Base-by-base conservation (phyloP, 192 early-diverging fungal species). In the Coemansia sp. region DNA sequence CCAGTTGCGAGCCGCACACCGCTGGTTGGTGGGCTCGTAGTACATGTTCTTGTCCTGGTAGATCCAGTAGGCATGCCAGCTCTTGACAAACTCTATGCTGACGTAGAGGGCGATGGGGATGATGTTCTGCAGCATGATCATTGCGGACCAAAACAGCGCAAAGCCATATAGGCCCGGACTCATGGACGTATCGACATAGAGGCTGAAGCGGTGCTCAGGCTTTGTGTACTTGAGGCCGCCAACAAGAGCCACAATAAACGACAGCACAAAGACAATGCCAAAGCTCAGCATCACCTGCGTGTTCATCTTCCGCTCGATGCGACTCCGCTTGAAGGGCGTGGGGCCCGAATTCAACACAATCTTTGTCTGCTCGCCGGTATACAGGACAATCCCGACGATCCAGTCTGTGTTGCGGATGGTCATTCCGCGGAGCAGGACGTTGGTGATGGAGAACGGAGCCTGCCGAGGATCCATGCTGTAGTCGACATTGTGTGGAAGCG, bases 71-170 rank as follows among this genome's bases (percentile, higher is more conserved):
- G 93, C 93, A 74, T 94, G 81, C 62, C 56, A 70, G 32, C 90
- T 88, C 67, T 97, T 99, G 53, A 93, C 89, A 61, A 97, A 83
- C 76, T 97, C 95, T 29, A 97, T 89, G 29, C 91, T 93, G 56
- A 99, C 91, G 71, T 96, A 97, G 4, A 99, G 80, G 0, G 95
- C 93, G 50, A 99, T 97, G 2, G 97, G 97, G 50, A 99, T 96
- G 62, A 97, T 89, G 70, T 95, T 93, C 70, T 97, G 95, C 64
- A 96, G 93, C 61, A 95, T 91, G 65, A 98, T 96, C 85, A 97
- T 81, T 58, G 87, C 85, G 57, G 87, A 86, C 89, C 82, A 81
- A 57, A 84, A 82, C 67, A 75, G 59, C 23, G 71, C 72, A 63
- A 84, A 76, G 5, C 74, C 76, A 42, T 76, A 79, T n/a, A 59